Evolutionary conservation across 108 stramenopile genomes (phyloP).

Genomic region (Fragilariopsis cylindrus): DNA sequence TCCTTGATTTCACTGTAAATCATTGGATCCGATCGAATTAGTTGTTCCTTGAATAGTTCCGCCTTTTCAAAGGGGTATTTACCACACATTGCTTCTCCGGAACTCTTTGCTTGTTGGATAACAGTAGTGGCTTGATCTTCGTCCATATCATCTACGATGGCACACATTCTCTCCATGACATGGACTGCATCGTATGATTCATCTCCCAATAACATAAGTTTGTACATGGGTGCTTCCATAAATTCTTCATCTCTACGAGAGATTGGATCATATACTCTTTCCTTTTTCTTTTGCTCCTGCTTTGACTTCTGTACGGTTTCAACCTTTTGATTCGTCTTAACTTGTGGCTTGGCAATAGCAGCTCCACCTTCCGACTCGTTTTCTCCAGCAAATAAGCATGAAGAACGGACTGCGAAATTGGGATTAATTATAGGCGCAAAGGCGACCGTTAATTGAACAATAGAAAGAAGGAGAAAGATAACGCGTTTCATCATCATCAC

Average conservation of each 20-base stretch:
- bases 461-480: conserved; percentile 17
- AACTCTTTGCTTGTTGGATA: conserved; percentile 60
- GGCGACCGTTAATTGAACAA: conserved; percentile 24
- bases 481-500: neutral
- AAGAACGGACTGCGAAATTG: conserved; percentile 16
- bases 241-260: conserved; percentile 64
- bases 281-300: conserved; percentile 42
- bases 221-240: conserved; percentile 91
- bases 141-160: conserved; percentile 76
- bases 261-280: conserved; percentile 55
- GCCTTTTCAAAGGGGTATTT: conserved; percentile 82
- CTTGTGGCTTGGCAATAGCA: conserved; percentile 74
- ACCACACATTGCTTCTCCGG: conserved; percentile 71
- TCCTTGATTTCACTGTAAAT: conserved; percentile 82
- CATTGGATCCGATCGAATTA: conserved; percentile 85
- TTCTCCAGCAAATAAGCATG: conserved; percentile 23
- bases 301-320: conserved; percentile 64
- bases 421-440: conserved; percentile 4
- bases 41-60: conserved; percentile 84
- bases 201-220: conserved; percentile 85
- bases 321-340: conserved; percentile 47
- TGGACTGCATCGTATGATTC: conserved; percentile 86
- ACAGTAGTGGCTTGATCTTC: conserved; percentile 70
- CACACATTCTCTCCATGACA: conserved; percentile 75
- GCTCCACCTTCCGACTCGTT: conserved; percentile 60